Evolutionary conservation across 768 basidiomycete genomes (phyloP).

Genomic region (Strobilomyces confusus): DNA sequence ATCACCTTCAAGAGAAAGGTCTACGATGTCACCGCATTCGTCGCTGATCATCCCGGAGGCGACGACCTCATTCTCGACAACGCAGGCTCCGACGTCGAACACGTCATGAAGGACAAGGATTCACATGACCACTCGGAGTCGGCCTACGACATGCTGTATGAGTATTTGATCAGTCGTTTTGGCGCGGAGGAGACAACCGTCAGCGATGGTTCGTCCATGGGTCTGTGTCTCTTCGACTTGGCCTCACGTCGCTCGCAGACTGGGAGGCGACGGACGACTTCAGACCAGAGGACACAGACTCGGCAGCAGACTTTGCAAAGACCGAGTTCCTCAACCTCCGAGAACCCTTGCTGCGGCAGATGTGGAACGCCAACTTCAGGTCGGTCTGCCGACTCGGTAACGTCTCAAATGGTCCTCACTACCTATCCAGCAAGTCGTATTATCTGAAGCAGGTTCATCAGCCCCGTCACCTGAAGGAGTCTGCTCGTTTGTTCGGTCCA

Average conservation of each 20-base stretch:
- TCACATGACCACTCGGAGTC: constrained; percentile 89
- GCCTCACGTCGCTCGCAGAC: constrained; percentile 41
- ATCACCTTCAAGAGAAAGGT: constrained; percentile 76
- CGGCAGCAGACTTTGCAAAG: constrained; percentile 75
- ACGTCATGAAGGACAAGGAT: constrained; percentile 71
- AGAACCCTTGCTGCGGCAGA: constrained; percentile 78
- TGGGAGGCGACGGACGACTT: constrained; percentile 92
- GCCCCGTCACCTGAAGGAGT: constrained; percentile 79
- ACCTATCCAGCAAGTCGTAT: constrained; percentile 71
- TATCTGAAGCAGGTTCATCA: constrained; percentile 97
- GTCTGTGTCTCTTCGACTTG: neutral
- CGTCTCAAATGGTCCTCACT: neutral
- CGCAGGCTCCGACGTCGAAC: constrained; percentile 81
- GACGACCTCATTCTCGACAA: constrained; percentile 83
- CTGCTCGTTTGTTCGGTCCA: constrained; percentile 85
- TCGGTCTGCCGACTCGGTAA: constrained; percentile 27
- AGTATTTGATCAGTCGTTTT: constrained; percentile 80
- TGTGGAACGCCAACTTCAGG: constrained; percentile 87
- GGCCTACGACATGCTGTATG: constrained; percentile 89
- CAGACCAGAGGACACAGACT: constrained; percentile 86
- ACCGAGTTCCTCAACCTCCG: constrained; percentile 90
- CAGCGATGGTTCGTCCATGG: constrained; percentile 61
- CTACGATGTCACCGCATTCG: constrained; percentile 84
- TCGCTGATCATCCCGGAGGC: constrained; percentile 90
- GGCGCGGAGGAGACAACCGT: constrained; percentile 73